Base-by-base conservation (phyloP, 345 rosid genomes). In the Linum lewisii region DNA sequence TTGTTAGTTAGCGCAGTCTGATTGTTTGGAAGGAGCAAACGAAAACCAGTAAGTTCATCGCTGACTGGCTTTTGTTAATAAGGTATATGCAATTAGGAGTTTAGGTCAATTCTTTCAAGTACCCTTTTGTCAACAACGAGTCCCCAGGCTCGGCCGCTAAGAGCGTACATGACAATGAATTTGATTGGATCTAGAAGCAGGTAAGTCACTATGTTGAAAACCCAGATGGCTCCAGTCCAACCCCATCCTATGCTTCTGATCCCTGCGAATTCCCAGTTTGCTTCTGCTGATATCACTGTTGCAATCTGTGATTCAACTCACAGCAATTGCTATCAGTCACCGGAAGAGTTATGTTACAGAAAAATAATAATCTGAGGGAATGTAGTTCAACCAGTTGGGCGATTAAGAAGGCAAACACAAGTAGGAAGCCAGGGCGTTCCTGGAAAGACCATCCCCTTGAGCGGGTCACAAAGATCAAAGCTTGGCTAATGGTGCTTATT, bases 381-480 rank as follows among this genome's bases (percentile, higher is more conserved):
- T n/a, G n/a, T n/a, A n/a, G n/a, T 26, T 1, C 14, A 72, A 80
- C 83, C 78, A 82, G 50, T 62, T 82, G 85, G 62, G 87, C 87
- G 51, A 78, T 26, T 29, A 71, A 21, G 63, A 71, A 75, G 57
- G 79, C 76, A 58, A 24, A 24, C 11, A 71, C 60, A 21, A 75
- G 79, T 24, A 75, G 70, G 51, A 72, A 58, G 18, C 88, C 85
- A 6, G 85, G 88, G 10, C 88, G 75, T 57, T 82, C 88, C n/a
- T 24, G 57, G 51, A 70, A 74, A 5, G 85, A 82, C 88, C 85
- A 82, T 49, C 84, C 66, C 34, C 81, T 74, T n/a, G 87, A 82
- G 24, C 82, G 82, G 0, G 87, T 80, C 56, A 78, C 84, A 11
- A 82, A 82, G 63, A 75, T 75, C 62, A 75, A 55, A 42, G 73